phyloP scores from a whole-genome alignment of 2,329 filamentous ascomycete genomes.

The Neonectria coccinea region DNA sequence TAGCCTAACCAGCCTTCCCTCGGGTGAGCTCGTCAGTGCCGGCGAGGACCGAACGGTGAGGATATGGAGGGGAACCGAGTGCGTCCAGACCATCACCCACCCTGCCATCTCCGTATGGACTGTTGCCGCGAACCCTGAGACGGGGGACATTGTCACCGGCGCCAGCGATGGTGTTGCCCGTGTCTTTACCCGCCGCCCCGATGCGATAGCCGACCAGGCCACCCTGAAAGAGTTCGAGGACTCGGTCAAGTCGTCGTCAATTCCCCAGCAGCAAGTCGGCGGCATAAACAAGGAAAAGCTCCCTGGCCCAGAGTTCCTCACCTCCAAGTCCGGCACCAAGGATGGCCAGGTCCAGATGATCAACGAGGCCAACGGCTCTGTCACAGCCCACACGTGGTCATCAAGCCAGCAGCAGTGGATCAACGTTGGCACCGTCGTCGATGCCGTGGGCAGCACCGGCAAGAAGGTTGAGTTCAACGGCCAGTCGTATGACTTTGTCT shows the following conservation, averaged over 20 bases:
- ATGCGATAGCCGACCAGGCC: conserved; percentile 76
- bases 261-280: conserved; percentile 86
- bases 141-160: conserved; percentile 92
- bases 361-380: conserved; percentile 80
- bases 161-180: conserved; percentile 89
- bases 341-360: conserved; percentile 97
- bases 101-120: conserved; percentile 97
- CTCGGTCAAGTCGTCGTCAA: conserved; percentile 83
- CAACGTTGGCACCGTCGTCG: conserved; percentile 93
- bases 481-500: conserved; percentile 94
- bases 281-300: conserved; percentile 92
- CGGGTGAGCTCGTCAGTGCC: conserved; percentile 89
- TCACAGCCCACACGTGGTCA: conserved; percentile 93
- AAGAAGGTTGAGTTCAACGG: conserved; percentile 82
- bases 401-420: conserved; percentile 78
- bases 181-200: conserved; percentile 80
- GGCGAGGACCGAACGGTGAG: conserved; percentile 95
- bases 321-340: conserved; percentile 86
- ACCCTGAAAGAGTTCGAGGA: conserved; percentile 82
- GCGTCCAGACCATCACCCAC: conserved; percentile 95
- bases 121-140: conserved; percentile 84
- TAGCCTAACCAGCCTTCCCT: conserved; percentile 79
- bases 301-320: conserved; percentile 87
- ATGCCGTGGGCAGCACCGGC: conserved; percentile 84
- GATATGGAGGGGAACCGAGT: conserved; percentile 85